Evolutionary conservation across 2,329 filamentous ascomycete species (phyloP), one percentile per base, ranked within the genome.

Genomic region (Zasmidium citrigriseum): DNA sequence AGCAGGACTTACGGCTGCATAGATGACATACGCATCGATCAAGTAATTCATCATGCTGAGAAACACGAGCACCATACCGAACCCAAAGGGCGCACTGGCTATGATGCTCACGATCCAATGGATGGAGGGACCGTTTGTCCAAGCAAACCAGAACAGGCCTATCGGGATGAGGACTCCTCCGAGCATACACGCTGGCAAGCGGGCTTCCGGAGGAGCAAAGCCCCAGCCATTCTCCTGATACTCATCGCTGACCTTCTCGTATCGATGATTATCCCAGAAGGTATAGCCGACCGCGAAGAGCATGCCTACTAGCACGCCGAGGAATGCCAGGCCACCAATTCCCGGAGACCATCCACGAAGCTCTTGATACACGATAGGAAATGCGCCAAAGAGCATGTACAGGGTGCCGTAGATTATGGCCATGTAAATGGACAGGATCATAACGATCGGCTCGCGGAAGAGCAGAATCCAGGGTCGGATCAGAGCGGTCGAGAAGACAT

Each of bases 271-370:
- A 59, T 67, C 65, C 50, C 72, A 78, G 65, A 80, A 79, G 20
- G 46, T 55, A 65, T 85, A 86, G 1, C 69, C 63, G 2, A 89
- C 79, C 1, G 83, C 83, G 4, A 76, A 52, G 9, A 86, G 64
- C 78, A 89, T 87, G 55, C 88, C 88, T 41, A 89, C 80, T 7
- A 84, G 80, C 11, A 90, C 82, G 44, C 88, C 87, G 25, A 90
- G 71, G 71, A 90, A 89, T 1, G 88, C 78, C 0, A 89, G 77
- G 21, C 86, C 85, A 29, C 83, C 82, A 34, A 86, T 76, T 47
- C 84, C 84, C 27, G 78, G 70, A n/a, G 77, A 80, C 83, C 85
- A 89, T 50, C 82, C 82, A 51, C 85, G 81, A 44, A 76, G 65
- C 59, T 80, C 65, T 66, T 87, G 80, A 71, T 86, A 90, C 45